Evolutionary conservation across 345 rosid species (phyloP), one percentile per base, ranked within the genome.

Genomic region (Salix exigua): DNA sequence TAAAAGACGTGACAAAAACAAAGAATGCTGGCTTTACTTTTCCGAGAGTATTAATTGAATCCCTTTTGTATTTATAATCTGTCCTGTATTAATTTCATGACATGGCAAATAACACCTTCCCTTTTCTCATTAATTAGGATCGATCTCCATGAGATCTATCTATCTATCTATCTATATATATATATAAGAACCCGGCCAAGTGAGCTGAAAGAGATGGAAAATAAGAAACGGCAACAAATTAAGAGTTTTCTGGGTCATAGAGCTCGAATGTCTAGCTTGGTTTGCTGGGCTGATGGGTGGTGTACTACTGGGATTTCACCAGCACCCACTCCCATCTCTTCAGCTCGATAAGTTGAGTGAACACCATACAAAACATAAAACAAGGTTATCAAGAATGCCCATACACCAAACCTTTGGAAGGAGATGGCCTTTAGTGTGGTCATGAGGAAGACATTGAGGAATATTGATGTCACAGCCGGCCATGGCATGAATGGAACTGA

Each of bases 401-500:
- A 92, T 38, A 94, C 70, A 2, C 81, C 94, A 80, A 94, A 92
- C 75, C 97, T 85, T 74, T 84, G 85, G 82, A 84, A 91, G 14
- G 97, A 82, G 2, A 86, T 62, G 77, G 63, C 38, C 85, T 89
- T 92, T 25, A 94, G 77, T 6, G 92, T 90, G 37, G 91, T 85
- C 88, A 87, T 85, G 17, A 94, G 94, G 79, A 94, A 90, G 23
- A 91, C 85, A 72, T 89, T 94, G 10, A 94, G 90, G 85, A 90
- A 90, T 75, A 90, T 87, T 0, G 97, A 92, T 2, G 85, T 66
- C 2, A 90, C 93, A 0, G 97, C 94, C 4, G 95, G 97, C 97
- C 97, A 94, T 14, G 98, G 98, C 98, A 94, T 94, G 66, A 90
- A 75, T 6, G 98, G 97, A 42, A 94, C 97, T 1, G 92, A 85